Evolutionary conservation across 768 basidiomycete genomes (phyloP), one percentile per base, ranked within the genome.

Genomic region (Roridomyces roridus): DNA sequence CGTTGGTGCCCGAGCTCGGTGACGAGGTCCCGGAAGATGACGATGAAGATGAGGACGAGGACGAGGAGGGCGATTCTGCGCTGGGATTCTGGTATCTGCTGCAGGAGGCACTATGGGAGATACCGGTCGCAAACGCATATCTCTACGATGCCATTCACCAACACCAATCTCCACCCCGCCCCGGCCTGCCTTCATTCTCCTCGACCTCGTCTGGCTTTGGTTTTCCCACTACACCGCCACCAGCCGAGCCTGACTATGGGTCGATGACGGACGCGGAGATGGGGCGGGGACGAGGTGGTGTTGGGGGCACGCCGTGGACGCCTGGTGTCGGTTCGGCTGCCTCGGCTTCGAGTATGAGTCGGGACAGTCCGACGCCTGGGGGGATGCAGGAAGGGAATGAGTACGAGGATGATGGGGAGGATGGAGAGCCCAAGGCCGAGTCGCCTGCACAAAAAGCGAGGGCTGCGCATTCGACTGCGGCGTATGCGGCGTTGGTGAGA

Each of bases 31-130:
- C 96, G 42, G 95, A 96, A 68, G 90, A 92, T 45, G 88, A 91
- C 67, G 94, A 91, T 64, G 93, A 94, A 71, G 82, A 43, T 0
- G 24, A 31, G 25, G 51, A 53, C 6, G 85, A 87, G 0, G 93
- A 92, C 0, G 86, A 83, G 57, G 92, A 88, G 66, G 91, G 91
- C 1, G 81, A 83, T 0, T 91, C 67, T 92, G 96, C 72, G 81
- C 89, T 78, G 90, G 85, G 85, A 1, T 96, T 96, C 65, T 96
- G 96, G 90, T 96, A 93, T 60, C 75, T 92, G 36, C 83, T 96
- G 53, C 94, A 96, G 70, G 95, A 98, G 68, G 85, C 92, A 1
- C 70, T 94, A 23, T 94, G 91, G 91, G 61, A 63, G 41, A 20
- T 55, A 15, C 48, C 47, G n/a, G 58, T 59, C 23, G 51, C 55